These are phyloP conservation scores for Hypomontagnella submonticulosa DNA, from an alignment of 495 filamentous ascomycete genomes.

Conservation along the genomic window DNA sequence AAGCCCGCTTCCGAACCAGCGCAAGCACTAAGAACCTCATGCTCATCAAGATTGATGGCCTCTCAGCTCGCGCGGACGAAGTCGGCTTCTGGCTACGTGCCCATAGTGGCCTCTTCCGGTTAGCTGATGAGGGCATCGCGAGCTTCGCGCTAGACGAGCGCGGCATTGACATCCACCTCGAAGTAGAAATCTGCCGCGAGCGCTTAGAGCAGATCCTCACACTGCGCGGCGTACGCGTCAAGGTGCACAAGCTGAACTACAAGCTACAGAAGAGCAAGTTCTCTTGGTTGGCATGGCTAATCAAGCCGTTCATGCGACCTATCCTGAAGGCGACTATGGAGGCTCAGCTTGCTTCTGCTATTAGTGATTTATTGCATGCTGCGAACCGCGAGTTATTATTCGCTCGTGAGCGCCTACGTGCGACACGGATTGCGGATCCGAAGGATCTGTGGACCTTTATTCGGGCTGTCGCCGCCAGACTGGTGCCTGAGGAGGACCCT, in stretches of 20 bases:
- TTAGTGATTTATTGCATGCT: conserved; percentile 73
- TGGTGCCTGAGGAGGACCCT: conserved; percentile 74
- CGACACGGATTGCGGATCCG: conserved; percentile 83
- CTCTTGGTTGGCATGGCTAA: conserved; percentile 79
- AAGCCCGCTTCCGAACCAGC: conserved; percentile 76
- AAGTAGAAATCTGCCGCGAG: conserved; percentile 81
- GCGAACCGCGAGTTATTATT: conserved; percentile 87
- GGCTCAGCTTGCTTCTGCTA: conserved; percentile 76
- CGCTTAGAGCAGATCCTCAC: conserved; percentile 82
- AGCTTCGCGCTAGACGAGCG: conserved; percentile 85
- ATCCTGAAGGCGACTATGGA: conserved; percentile 83
- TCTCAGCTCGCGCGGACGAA: conserved; percentile 84
- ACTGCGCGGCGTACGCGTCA: conserved; percentile 77
- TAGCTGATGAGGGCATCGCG: conserved; percentile 84
- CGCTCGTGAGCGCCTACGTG: conserved; percentile 85
- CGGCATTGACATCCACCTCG: conserved; percentile 86
- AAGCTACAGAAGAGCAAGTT: conserved; percentile 78
- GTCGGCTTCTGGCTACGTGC: conserved; percentile 79
- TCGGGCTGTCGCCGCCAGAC: conserved; percentile 78
- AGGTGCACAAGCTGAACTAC: conserved; percentile 88
- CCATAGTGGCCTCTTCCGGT: conserved; percentile 72
- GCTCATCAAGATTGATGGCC: conserved; percentile 78
- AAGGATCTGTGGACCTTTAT: conserved; percentile 83
- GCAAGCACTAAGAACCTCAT: conserved; percentile 74
- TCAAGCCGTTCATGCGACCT: conserved; percentile 85